Percentiles rank a stretch among this genome's conserved stretches.
These are phyloP conservation scores for Mycena sanguinolenta DNA, from an alignment of 768 basidiomycete genomes.

Conservation along the genomic window DNA sequence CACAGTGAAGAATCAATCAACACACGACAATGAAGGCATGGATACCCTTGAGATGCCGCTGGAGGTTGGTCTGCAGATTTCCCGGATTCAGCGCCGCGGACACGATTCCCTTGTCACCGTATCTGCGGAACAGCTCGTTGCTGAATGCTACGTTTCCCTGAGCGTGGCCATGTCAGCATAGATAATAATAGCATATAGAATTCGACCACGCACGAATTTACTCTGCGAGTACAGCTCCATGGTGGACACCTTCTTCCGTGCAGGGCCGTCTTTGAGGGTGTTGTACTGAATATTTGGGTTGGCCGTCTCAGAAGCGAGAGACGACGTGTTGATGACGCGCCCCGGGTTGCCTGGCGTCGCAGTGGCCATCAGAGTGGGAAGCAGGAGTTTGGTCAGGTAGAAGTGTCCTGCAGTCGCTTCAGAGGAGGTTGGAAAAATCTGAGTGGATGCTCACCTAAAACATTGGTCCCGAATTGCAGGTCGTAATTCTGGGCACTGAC, in stretches of 20 bases:
- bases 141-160: constrained; percentile 62
- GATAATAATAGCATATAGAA: neutral
- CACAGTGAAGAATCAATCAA: too few relatives aligned
- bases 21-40: too few relatives aligned
- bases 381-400: constrained; percentile 65
- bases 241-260: constrained; percentile 30
- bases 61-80: constrained; percentile 29
- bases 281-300: constrained; percentile 30
- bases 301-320: constrained; percentile 33
- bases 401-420: constrained; percentile 61
- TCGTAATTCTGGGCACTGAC: constrained; percentile 48
- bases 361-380: constrained; percentile 57
- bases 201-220: constrained; percentile 35
- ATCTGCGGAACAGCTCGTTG: constrained; percentile 57
- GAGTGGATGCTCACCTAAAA: constrained; percentile 34
- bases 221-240: constrained; percentile 39
- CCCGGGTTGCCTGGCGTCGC: constrained; percentile 49
- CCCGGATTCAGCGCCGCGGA: constrained; percentile 62
- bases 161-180: too few relatives aligned
- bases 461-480: constrained; percentile 42
- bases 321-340: constrained; percentile 53
- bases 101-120: constrained; percentile 55
- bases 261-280: constrained; percentile 41
- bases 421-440: neutral
- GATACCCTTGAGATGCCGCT: constrained; percentile 12